These are phyloP conservation scores for Eimeria necatrix DNA, from an alignment of 169 alveolate species.

Conservation along the genomic window DNA sequence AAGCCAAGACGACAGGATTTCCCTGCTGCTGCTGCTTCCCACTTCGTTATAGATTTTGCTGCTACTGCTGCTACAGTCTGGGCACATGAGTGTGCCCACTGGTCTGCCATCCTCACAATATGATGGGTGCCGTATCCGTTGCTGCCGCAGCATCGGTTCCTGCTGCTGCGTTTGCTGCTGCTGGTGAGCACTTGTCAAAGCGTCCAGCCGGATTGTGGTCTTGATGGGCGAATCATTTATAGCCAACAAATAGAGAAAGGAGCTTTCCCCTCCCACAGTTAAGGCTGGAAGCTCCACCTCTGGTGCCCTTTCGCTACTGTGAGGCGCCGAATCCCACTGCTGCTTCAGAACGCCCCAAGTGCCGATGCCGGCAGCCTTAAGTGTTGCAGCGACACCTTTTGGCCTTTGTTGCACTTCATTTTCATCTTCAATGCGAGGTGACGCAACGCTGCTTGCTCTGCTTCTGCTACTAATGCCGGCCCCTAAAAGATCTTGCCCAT, in stretches of 20 bases:
- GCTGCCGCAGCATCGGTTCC: slow-evolving; percentile 1
- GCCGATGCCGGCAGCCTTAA: slow-evolving; percentile 50
- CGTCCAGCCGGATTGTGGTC: background rate
- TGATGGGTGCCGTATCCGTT: slow-evolving; percentile 19
- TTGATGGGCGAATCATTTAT: slow-evolving; percentile 39
- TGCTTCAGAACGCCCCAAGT: slow-evolving; percentile 28
- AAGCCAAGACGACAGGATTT: background rate
- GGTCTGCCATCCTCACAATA: slow-evolving; percentile 54
- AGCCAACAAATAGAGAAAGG: slow-evolving; percentile 23
- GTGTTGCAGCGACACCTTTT: background rate
- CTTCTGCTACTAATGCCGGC: background rate
- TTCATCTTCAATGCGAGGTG: background rate
- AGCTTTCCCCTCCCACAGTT: slow-evolving; percentile 28
- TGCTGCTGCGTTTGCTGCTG: slow-evolving; percentile 54
- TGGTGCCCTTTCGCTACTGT: background rate
- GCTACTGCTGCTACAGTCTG: slow-evolving; percentile 53
- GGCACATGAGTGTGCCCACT: slow-evolving; percentile 35
- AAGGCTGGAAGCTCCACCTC: background rate
- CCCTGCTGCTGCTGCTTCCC: slow-evolving; percentile 37
- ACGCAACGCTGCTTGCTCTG: background rate
- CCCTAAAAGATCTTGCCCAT: background rate
- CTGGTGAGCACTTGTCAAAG: background rate
- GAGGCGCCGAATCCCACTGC: background rate
- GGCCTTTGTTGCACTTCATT: background rate
- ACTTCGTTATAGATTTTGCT: background rate